Conservation (phyloP, 2,329 filamentous ascomycete species). For the Thelonectria rubi region DNA sequence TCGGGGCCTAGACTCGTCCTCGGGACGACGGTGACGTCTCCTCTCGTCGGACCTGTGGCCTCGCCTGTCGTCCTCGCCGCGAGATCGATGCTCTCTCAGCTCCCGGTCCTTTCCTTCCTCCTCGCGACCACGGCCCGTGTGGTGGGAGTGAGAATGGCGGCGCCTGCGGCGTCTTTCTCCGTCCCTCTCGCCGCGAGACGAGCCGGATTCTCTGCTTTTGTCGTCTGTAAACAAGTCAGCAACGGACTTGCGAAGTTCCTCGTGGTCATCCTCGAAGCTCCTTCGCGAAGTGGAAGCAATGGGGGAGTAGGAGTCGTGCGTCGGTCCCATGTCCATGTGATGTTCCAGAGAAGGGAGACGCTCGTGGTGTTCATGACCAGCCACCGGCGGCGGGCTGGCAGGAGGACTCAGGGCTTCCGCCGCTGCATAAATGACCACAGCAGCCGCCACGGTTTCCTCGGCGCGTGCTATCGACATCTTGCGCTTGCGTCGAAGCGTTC, state of each 20-base stretch:
- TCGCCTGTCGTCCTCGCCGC: constrained; percentile 38
- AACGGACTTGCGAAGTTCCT: constrained; percentile 56
- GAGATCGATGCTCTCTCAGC: constrained; percentile 37
- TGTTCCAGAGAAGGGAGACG: constrained; percentile 41
- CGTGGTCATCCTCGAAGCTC: constrained; percentile 50
- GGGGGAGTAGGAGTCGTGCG: constrained; percentile 43
- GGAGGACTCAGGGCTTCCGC: constrained; percentile 57
- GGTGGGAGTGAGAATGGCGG: constrained; percentile 50
- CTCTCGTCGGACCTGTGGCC: constrained; percentile 41
- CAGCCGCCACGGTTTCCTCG: constrained; percentile 63
- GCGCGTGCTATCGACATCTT: constrained; percentile 56
- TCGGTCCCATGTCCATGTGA: constrained; percentile 38
- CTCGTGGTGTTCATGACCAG: constrained; percentile 38
- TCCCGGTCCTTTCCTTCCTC: constrained; percentile 41
- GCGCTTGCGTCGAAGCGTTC: constrained; percentile 56
- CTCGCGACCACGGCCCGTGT: constrained; percentile 44
- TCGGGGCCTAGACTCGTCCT: constrained; percentile 14
- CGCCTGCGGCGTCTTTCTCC: constrained; percentile 53
- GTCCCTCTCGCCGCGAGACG: constrained; percentile 50
- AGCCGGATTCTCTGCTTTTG: constrained; percentile 51
- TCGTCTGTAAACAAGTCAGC: constrained; percentile 67
- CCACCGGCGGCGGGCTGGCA: constrained; percentile 43
- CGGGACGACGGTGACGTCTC: constrained; percentile 38
- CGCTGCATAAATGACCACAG: constrained; percentile 63
- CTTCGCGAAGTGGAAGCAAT: constrained; percentile 45